Conservation (phyloP, 768 basidiomycete species). For the Boletus sp. region DNA sequence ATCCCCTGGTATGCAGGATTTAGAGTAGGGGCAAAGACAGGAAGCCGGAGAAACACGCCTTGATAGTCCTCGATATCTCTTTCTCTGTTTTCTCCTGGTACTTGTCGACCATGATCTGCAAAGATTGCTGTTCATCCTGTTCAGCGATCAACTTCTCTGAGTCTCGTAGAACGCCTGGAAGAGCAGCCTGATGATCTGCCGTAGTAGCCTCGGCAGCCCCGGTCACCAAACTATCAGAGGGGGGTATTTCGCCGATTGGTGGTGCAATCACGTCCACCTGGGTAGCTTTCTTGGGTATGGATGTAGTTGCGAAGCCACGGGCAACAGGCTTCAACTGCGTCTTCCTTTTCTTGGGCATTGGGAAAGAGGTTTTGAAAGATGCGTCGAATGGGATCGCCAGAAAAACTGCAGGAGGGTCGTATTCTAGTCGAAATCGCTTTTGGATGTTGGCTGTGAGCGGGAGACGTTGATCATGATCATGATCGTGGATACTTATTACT, state of each 20-base stretch:
- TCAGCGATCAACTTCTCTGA: constrained; percentile 34
- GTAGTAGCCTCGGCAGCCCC: constrained; percentile 5
- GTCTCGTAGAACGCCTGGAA: constrained; percentile 6
- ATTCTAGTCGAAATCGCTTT: neutral
- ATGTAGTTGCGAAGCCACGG: constrained; percentile 80
- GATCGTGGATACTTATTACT: neutral
- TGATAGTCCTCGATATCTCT: constrained; percentile 68
- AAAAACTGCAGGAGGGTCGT: neutral
- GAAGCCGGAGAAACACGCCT: constrained; percentile 43
- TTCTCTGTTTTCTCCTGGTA: constrained; percentile 86
- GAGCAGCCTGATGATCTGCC: constrained; percentile 3
- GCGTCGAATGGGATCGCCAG: neutral
- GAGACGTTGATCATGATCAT: neutral
- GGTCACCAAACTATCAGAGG: constrained; percentile 2
- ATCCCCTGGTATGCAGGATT: constrained; percentile 44
- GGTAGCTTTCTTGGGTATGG: constrained; percentile 71
- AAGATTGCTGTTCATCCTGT: constrained; percentile 48
- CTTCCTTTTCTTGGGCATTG: constrained; percentile 85
- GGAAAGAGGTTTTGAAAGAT: neutral
- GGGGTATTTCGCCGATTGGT: constrained; percentile 2
- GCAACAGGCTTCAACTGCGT: constrained; percentile 69
- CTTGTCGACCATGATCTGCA: constrained; percentile 76
- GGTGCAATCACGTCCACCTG: constrained; percentile 28
- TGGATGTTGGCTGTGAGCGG: neutral
- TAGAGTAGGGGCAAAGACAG: neutral